phyloP scores from a whole-genome alignment of 2,329 filamentous ascomycete genomes.

The Trichophyton schoenleinii region DNA sequence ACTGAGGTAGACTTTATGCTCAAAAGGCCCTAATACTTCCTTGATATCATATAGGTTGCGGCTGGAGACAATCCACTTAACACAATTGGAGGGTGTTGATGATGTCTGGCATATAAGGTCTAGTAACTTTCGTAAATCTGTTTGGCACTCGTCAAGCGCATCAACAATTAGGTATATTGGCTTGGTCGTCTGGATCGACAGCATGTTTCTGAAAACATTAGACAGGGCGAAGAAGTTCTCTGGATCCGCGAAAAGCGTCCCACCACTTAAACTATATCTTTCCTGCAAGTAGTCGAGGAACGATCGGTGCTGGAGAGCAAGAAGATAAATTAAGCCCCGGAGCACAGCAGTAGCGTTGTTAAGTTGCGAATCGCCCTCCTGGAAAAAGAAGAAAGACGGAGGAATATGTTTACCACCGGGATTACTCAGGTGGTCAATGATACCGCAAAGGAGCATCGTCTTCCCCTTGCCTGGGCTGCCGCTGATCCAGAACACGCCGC shows the following conservation, averaged over 20 bases:
- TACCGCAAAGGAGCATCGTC: constrained; percentile 28
- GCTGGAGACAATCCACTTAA: constrained; percentile 37
- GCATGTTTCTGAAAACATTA: constrained; percentile 29
- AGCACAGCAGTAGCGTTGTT: constrained; percentile 33
- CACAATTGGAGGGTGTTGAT: constrained; percentile 9
- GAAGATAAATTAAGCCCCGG: constrained; percentile 32
- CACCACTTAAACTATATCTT: neutral
- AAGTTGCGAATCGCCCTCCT: constrained; percentile 26
- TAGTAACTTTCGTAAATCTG: constrained; percentile 23
- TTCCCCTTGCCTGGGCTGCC: constrained; percentile 30
- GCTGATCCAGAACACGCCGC: constrained; percentile 26
- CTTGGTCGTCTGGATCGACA: constrained; percentile 24
- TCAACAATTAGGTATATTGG: constrained; percentile 32
- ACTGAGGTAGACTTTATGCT: neutral
- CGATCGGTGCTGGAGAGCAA: constrained; percentile 24
- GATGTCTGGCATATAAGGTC: constrained; percentile 22
- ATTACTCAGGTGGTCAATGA: constrained; percentile 19
- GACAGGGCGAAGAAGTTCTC: constrained; percentile 29
- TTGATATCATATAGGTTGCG: constrained; percentile 33
- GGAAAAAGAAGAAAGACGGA: constrained; percentile 28
- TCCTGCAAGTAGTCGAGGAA: constrained; percentile 24
- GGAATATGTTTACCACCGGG: neutral
- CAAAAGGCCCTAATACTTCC: constrained; percentile 15
- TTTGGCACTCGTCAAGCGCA: constrained; percentile 37
- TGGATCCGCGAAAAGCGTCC: constrained; percentile 26